Conservation (phyloP, 2,329 filamentous ascomycete species). For the Fusarium torulosum region DNA sequence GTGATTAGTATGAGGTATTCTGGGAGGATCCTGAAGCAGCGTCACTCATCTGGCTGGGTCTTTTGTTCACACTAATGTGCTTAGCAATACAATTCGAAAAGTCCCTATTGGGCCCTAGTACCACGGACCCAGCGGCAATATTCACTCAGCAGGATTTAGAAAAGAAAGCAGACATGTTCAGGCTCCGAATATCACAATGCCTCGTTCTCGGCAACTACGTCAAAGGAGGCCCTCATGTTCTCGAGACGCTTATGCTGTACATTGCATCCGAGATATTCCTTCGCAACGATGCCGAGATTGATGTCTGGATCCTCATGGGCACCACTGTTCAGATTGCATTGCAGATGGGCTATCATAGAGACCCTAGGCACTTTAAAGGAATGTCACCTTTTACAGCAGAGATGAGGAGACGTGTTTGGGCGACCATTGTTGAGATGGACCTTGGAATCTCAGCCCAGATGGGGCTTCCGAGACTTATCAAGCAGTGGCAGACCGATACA, state of each 20-base stretch:
- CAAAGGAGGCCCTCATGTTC: slow-evolving; percentile 57
- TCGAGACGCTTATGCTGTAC: slow-evolving; percentile 56
- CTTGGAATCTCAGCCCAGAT: slow-evolving; percentile 59
- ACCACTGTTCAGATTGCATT: slow-evolving; percentile 53
- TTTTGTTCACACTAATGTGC: slow-evolving; percentile 61
- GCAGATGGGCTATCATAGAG: slow-evolving; percentile 60
- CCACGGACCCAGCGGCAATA: not conserved
- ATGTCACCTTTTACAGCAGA: slow-evolving; percentile 58
- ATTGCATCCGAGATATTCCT: slow-evolving; percentile 50
- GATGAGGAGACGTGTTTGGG: slow-evolving; percentile 61
- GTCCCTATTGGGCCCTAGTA: slow-evolving; percentile 12
- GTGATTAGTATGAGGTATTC: slow-evolving; percentile 57
- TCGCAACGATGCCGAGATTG: slow-evolving; percentile 50
- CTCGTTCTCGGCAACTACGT: slow-evolving; percentile 57
- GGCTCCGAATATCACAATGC: slow-evolving; percentile 47
- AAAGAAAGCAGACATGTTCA: slow-evolving; percentile 2
- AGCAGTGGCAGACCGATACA: slow-evolving; percentile 57
- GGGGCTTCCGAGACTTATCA: slow-evolving; percentile 60
- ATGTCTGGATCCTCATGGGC: slow-evolving; percentile 53
- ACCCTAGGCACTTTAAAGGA: slow-evolving; percentile 56
- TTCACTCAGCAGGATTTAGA: slow-evolving; percentile 10
- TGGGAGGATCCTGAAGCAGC: slow-evolving; percentile 56
- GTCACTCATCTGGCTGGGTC: slow-evolving; percentile 60
- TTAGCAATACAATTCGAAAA: slow-evolving; percentile 49
- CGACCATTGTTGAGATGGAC: slow-evolving; percentile 56